Evolutionary conservation across 495 filamentous ascomycete genomes (phyloP).

Genomic region (Cenococcum geophilum): DNA sequence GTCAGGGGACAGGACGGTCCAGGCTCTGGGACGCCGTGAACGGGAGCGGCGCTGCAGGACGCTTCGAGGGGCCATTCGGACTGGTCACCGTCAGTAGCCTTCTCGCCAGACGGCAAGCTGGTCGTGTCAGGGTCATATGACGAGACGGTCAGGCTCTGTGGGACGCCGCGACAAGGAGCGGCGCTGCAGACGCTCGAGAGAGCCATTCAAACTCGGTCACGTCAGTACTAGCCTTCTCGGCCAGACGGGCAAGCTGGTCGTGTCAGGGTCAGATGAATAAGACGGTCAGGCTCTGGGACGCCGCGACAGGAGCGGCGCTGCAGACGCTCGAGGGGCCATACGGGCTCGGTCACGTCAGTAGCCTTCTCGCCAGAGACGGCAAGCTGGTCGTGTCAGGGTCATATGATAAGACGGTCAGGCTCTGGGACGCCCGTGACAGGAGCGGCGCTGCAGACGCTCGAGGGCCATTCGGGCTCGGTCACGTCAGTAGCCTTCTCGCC

Average conservation of each 20-base stretch:
- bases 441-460: not conserved
- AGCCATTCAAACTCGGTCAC: slow-evolving; percentile 69
- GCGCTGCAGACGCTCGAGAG: slow-evolving; percentile 69
- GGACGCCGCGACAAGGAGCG: slow-evolving; percentile 69
- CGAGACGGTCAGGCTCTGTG: slow-evolving; percentile 84
- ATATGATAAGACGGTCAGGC: not conserved
- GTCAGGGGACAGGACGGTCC: slow-evolving; percentile 47
- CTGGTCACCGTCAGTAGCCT: slow-evolving; percentile 84
- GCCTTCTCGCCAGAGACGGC: not conserved
- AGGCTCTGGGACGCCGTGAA: slow-evolving; percentile 93
- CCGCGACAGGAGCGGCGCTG: not conserved
- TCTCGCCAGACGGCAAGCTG: slow-evolving; percentile 70
- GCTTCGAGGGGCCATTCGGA: slow-evolving; percentile 86
- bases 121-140: slow-evolving; percentile 93
- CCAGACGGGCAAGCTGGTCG: not conserved
- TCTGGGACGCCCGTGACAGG: not conserved
- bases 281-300: not conserved
- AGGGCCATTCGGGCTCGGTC: too few species aligned
- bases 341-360: not conserved
- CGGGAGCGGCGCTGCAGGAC: slow-evolving; percentile 80
- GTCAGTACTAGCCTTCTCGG: not conserved
- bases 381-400: too few species aligned
- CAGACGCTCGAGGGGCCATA: not conserved
- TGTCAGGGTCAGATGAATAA: not conserved
- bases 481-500: too few species aligned